A percentile compares a stretch with the other conserved stretches of the same genome.
Conservation (phyloP, 2,329 filamentous ascomycete species). For the Colletotrichum magnum region DNA sequence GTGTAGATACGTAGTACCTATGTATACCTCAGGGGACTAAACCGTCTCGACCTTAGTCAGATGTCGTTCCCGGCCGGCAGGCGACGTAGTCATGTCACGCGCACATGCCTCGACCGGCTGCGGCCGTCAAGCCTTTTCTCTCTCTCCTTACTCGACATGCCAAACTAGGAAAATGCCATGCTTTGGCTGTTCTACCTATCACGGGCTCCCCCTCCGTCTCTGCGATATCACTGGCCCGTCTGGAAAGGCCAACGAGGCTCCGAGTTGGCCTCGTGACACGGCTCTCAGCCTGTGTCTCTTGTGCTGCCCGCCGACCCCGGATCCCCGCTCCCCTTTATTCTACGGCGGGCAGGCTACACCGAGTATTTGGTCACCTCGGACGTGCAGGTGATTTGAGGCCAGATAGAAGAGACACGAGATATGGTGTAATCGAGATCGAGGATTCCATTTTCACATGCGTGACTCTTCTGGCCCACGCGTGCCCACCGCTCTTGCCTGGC, state of each 20-base stretch:
- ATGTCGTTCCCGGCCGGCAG: constrained; percentile 12
- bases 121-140: neutral
- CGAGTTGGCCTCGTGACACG: constrained; percentile 26
- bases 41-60: constrained; percentile 3
- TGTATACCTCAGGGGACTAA: too few species aligned
- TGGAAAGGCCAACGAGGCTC: constrained; percentile 5
- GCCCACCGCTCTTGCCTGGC: too few species aligned
- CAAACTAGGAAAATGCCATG: too few species aligned
- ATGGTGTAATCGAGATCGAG: constrained; percentile 34
- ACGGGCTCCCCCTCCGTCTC: too few species aligned
- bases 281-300: too few species aligned
- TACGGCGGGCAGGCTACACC: neutral
- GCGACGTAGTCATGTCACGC: constrained; percentile 10
- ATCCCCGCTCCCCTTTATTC: constrained; percentile 16
- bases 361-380: constrained; percentile 26
- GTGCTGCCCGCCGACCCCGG: constrained; percentile 9
- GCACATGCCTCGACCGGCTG: neutral
- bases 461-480: neutral
- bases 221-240: too few species aligned
- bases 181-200: too few species aligned
- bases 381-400: constrained; percentile 20
- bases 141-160: too few species aligned
- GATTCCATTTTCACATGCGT: constrained; percentile 23
- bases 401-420: neutral
- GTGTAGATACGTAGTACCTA: too few species aligned